These are phyloP conservation scores for Globisporangium irregulare DNA, from an alignment of 352 stramenopile genomes.

Conservation along the genomic window DNA sequence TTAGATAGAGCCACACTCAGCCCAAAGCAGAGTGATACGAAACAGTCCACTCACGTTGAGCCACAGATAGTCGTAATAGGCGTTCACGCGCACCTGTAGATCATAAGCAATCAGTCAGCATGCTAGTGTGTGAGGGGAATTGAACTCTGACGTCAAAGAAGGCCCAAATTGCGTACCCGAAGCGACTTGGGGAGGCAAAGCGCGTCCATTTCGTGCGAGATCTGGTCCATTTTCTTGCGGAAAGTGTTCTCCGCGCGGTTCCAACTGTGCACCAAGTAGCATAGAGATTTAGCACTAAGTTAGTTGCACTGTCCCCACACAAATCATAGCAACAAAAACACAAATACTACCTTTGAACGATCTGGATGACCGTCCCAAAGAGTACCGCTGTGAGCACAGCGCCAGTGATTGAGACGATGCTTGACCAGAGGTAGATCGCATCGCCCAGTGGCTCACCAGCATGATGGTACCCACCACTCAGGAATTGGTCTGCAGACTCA, in stretches of 20 bases:
- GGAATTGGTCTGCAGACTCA: slow-evolving; percentile 40
- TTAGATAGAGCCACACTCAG: background rate
- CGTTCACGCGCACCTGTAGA: slow-evolving; percentile 36
- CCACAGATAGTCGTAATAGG: slow-evolving; percentile 78
- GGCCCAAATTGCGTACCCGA: slow-evolving; percentile 24
- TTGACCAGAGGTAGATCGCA: slow-evolving; percentile 42
- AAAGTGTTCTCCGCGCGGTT: slow-evolving; percentile 65
- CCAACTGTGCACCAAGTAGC: slow-evolving; percentile 24
- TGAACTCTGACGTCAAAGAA: background rate
- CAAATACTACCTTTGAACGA: slow-evolving; percentile 44
- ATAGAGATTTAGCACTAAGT: background rate
- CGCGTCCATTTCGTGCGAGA: slow-evolving; percentile 65
- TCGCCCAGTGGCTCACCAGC: slow-evolving; percentile 13
- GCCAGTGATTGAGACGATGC: slow-evolving; percentile 39
- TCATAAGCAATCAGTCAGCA: background rate
- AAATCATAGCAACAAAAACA: background rate
- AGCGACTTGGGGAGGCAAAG: slow-evolving; percentile 49
- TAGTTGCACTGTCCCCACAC: background rate
- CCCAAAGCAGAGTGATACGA: background rate
- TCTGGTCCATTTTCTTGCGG: slow-evolving; percentile 71
- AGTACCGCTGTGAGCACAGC: slow-evolving; percentile 43
- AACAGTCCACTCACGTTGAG: slow-evolving; percentile 34
- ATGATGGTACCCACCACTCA: slow-evolving; percentile 45
- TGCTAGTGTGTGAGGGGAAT: too few species aligned
- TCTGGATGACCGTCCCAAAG: slow-evolving; percentile 54